These are phyloP conservation scores for Chalciporus sphaerocephalus DNA, from an alignment of 768 basidiomycete species.

Conservation along the genomic window DNA sequence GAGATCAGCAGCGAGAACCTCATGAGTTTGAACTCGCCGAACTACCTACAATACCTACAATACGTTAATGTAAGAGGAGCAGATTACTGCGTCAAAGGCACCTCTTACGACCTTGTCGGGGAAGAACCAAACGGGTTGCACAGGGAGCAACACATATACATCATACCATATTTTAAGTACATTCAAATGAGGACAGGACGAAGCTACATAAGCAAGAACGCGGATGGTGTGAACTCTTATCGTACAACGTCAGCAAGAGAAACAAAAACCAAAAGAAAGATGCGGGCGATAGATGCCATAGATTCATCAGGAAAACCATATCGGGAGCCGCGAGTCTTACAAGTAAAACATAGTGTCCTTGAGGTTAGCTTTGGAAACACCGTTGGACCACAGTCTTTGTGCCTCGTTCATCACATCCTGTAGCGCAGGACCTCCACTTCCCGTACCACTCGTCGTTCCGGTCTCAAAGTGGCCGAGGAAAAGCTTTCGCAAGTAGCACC, in stretches of 20 bases:
- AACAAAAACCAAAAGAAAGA: conserved; percentile 1
- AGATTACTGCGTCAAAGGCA: too few relatives aligned
- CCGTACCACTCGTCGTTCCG: conserved; percentile 30
- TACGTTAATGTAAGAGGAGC: background rate
- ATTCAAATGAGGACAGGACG: background rate
- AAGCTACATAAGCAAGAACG: background rate
- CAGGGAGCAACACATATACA: background rate
- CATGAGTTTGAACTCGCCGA: background rate
- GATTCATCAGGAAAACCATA: background rate
- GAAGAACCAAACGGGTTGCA: too few relatives aligned
- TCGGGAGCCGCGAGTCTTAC: conserved; percentile 25
- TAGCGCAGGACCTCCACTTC: conserved; percentile 39
- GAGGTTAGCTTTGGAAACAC: conserved; percentile 45
- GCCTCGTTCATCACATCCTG: conserved; percentile 56
- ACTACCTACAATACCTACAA: conserved; percentile 6
- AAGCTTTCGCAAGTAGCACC: conserved; percentile 49
- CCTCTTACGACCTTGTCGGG: background rate
- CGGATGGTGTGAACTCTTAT: background rate
- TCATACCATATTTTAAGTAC: too few relatives aligned
- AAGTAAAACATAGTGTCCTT: conserved; percentile 78
- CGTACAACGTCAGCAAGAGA: background rate
- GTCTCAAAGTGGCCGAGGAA: conserved; percentile 34
- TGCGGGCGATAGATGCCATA: background rate
- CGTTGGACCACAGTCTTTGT: conserved; percentile 47
- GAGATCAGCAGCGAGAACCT: conserved; percentile 7